Percentiles rank a stretch among this genome's conserved stretches.
phyloP scores from a whole-genome alignment of 2,329 filamentous ascomycete genomes.

The Amphichorda felina region DNA sequence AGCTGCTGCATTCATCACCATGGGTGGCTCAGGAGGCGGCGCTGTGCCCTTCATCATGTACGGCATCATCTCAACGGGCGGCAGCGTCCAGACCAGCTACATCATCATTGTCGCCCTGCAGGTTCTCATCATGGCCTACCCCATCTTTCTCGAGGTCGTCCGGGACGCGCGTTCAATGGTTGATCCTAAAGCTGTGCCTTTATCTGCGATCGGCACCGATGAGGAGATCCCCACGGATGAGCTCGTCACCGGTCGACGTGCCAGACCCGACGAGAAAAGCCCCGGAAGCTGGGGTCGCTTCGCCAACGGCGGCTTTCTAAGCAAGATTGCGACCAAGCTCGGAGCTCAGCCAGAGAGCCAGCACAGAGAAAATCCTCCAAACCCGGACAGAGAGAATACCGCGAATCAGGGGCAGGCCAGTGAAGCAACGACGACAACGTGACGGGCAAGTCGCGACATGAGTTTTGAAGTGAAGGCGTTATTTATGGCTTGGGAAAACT shows the following conservation, averaged over 20 bases:
- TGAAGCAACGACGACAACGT: too few relatives aligned
- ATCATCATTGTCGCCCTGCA: conserved; percentile 46
- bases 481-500: too few relatives aligned
- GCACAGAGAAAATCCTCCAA: too few relatives aligned
- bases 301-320: not conserved
- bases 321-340: not conserved
- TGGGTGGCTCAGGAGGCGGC: conserved; percentile 60
- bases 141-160: conserved; percentile 34
- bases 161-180: conserved; percentile 33
- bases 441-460: too few relatives aligned
- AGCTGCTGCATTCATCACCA: conserved; percentile 66
- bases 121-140: conserved; percentile 32
- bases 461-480: too few relatives aligned
- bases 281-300: too few relatives aligned
- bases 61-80: conserved; percentile 47
- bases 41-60: conserved; percentile 67
- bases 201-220: not conserved
- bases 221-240: not conserved
- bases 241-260: not conserved
- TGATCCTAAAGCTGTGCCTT: conserved; percentile 7
- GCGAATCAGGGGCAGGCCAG: too few relatives aligned
- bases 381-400: too few relatives aligned
- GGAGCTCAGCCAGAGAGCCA: too few relatives aligned
- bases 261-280: too few relatives aligned
- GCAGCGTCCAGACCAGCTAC: conserved; percentile 52